phyloP scores from a whole-genome alignment of 23 red algal species.

The Cyanidium caldarium region DNA sequence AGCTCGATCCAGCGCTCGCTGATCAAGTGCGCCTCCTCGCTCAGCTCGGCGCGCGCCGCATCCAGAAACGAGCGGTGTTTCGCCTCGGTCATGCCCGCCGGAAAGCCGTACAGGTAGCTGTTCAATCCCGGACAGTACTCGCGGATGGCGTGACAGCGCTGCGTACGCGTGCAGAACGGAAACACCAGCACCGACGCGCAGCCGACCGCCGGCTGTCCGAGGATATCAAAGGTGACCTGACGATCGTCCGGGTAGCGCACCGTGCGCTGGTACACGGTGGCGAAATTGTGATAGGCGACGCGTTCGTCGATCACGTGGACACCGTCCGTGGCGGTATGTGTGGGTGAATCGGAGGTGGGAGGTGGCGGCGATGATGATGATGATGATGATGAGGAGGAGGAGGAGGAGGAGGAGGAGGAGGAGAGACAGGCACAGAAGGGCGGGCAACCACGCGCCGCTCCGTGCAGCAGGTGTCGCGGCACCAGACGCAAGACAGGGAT shows the following conservation, averaged over 20 bases:
- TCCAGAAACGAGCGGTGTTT: conserved; percentile 18
- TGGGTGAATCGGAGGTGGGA: too few relatives aligned
- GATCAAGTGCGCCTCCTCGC: conserved; percentile 55
- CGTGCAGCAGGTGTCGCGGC: too few relatives aligned
- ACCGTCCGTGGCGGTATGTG: too few relatives aligned
- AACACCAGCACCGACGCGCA: conserved; percentile 47
- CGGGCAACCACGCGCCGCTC: too few relatives aligned
- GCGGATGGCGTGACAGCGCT: conserved; percentile 26
- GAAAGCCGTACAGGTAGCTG: conserved; percentile 23
- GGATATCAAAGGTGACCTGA: conserved; percentile 42
- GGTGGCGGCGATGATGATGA: too few relatives aligned
- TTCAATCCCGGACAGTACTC: conserved; percentile 62
- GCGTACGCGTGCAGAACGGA: conserved; percentile 19
- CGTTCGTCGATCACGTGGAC: neutral
- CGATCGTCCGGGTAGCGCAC: conserved; percentile 41
- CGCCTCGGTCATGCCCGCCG: conserved; percentile 45
- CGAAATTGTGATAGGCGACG: conserved; percentile 23
- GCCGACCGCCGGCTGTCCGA: conserved; percentile 12
- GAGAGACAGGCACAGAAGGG: too few relatives aligned
- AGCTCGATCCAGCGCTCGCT: conserved; percentile 1
- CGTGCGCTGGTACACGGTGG: conserved; percentile 31
- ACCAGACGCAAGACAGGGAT: too few relatives aligned
- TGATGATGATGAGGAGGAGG: too few relatives aligned
- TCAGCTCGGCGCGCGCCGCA: conserved; percentile 45
- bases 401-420: too few relatives aligned